Percentiles rank a stretch among this genome's conserved stretches.
Conservation (phyloP, 2,329 filamentous ascomycete genomes). For the Blastomyces percursus region DNA sequence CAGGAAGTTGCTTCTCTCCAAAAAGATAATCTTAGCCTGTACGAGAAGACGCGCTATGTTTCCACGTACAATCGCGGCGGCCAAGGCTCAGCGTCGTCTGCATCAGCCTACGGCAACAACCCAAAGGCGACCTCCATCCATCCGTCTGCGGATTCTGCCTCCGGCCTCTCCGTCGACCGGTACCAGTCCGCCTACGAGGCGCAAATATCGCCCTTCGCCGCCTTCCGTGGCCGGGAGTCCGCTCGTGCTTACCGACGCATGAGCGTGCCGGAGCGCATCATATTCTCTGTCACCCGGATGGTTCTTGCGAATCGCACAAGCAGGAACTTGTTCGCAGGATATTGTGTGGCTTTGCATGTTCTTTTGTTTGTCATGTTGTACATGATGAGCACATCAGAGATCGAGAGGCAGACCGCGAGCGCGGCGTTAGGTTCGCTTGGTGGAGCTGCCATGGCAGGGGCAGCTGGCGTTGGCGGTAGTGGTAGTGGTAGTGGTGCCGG, state of each 20-base stretch:
- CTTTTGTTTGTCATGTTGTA: conserved; percentile 81
- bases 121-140: conserved; percentile 61
- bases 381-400: conserved; percentile 57
- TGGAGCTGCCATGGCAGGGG: conserved; percentile 28
- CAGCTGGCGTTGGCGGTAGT: conserved; percentile 18
- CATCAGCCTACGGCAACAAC: conserved; percentile 51
- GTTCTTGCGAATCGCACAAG: conserved; percentile 82
- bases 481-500: conserved; percentile 13
- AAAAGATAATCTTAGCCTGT: conserved; percentile 89
- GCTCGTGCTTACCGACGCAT: conserved; percentile 84
- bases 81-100: conserved; percentile 50
- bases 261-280: conserved; percentile 78
- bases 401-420: conserved; percentile 51
- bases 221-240: conserved; percentile 87
- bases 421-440: conserved; percentile 42
- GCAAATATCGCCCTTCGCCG: conserved; percentile 89
- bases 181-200: conserved; percentile 91
- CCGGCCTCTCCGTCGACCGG: conserved; percentile 62
- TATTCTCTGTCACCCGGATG: conserved; percentile 84
- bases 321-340: conserved; percentile 85
- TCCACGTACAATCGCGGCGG: conserved; percentile 77
- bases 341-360: conserved; percentile 79
- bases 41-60: conserved; percentile 95
- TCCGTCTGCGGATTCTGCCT: conserved; percentile 48
- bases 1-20: conserved; percentile 87